Conservation (phyloP, 345 rosid genomes). For the Kernera saxatilis region DNA sequence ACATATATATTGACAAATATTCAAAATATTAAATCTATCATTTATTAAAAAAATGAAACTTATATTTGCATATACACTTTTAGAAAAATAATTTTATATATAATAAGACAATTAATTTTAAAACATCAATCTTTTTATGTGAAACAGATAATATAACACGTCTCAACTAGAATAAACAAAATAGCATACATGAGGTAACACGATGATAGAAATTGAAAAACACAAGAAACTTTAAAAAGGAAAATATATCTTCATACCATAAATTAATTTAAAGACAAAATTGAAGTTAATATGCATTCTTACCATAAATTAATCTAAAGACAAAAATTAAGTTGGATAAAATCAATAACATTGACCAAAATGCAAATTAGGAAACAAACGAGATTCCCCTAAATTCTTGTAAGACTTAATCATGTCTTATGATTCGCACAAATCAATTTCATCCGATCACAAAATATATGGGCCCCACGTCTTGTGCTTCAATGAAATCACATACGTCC, state of each 20-base stretch:
- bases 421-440: slow-evolving; percentile 3
- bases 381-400: background rate
- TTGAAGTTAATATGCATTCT: background rate
- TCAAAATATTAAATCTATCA: background rate
- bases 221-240: background rate
- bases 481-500: background rate
- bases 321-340: background rate
- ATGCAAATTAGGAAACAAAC: background rate
- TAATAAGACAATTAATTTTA: background rate
- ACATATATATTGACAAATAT: background rate
- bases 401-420: background rate
- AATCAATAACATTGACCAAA: background rate
- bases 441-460: background rate
- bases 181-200: background rate
- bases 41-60: too few species aligned
- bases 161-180: background rate
- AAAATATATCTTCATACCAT: background rate
- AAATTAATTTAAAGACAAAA: background rate
- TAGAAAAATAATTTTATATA: too few species aligned
- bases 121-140: background rate
- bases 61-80: background rate
- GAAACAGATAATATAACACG: background rate
- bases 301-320: background rate
- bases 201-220: background rate
- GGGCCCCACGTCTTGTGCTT: background rate